Base-by-base conservation (phyloP, 2,329 filamentous ascomycete genomes). In the Fusarium continuum region DNA sequence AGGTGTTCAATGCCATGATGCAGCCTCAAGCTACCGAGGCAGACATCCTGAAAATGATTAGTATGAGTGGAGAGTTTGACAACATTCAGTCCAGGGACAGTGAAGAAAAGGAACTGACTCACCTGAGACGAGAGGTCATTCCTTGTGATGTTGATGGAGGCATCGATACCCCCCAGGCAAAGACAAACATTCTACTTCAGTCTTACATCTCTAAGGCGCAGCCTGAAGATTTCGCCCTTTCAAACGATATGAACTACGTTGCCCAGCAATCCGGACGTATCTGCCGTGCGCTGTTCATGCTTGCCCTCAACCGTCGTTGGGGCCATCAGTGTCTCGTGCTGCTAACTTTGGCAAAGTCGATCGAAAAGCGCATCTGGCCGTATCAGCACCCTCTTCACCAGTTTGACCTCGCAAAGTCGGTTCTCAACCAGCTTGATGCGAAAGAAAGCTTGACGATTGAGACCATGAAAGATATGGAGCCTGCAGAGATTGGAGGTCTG, bases 1-100 rank as follows among this genome's bases (percentile, higher is more conserved):
- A 98, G 74, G 91, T 98, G 35, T 99, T 99, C 85, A 99, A 98
- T 76, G 87, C 87, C 6, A 90, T 95, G 89, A 98, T 99, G 95
- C 85, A 85, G 47, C 89, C 92, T 2, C 86, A 88, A 22, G 89
- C 92, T 9, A 92, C 91, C 0, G 95, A 99, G 77, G 93, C 93
- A 6, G 95, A 99, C 72, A 89, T 97, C 40, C 81, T 99, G 49
- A 91, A 91, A 72, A 98, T 99, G 93, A 93, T 99, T 72, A 93
- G 92, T 68, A 93, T 95, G 91, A 97, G 93, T 74, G 93, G 93
- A 65, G 95, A 99, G 75, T 99, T 99, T 69, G 93, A 98, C 79
- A 97, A 99, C 67, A 91, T 99, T 35, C 93, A 97, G 73, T 93
- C 91, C 6, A 84, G 96, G 61, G 95, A 99, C 51, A 95, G 81